phyloP scores from a whole-genome alignment of 2,329 filamentous ascomycete species.

The Colletotrichum simmondsii region DNA sequence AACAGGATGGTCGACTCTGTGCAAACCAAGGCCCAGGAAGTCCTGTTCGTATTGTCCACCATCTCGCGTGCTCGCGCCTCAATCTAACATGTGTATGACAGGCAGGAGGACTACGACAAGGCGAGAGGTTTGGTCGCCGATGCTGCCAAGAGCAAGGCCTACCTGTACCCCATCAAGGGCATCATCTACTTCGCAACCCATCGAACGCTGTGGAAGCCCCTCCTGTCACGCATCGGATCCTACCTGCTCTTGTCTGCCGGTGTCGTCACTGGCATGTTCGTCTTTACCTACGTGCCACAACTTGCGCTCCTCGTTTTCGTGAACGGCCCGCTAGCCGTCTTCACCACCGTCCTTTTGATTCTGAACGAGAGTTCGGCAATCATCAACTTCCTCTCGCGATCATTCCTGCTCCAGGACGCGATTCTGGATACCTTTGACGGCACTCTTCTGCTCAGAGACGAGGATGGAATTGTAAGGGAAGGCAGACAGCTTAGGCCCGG shows the following conservation, averaged over 20 bases:
- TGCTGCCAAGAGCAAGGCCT: constrained; percentile 77
- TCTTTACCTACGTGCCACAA: constrained; percentile 88
- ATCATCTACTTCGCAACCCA: constrained; percentile 70
- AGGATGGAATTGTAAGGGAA: constrained; percentile 73
- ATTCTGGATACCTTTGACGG: constrained; percentile 92
- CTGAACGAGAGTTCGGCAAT: constrained; percentile 71
- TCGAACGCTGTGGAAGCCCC: constrained; percentile 67
- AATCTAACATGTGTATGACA: constrained; percentile 42
- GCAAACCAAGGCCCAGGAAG: constrained; percentile 59
- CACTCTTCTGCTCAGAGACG: constrained; percentile 63
- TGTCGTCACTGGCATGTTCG: constrained; percentile 85
- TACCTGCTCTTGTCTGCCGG: constrained; percentile 77
- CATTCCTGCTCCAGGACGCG: constrained; percentile 83
- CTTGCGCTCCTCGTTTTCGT: constrained; percentile 84
- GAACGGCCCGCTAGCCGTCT: constrained; percentile 83
- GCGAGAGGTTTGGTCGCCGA: constrained; percentile 72
- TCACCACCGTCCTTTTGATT: constrained; percentile 77
- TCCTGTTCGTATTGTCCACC: constrained; percentile 51
- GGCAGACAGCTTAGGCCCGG: constrained; percentile 78
- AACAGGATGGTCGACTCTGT: constrained; percentile 50
- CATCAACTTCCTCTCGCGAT: constrained; percentile 68
- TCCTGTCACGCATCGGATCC: constrained; percentile 64
- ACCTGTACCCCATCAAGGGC: constrained; percentile 82
- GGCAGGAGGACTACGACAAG: constrained; percentile 77
- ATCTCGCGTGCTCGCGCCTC: background rate